These are phyloP conservation scores for Tympanopsis confertula DNA, from an alignment of 2,329 filamentous ascomycete species.

Conservation along the genomic window DNA sequence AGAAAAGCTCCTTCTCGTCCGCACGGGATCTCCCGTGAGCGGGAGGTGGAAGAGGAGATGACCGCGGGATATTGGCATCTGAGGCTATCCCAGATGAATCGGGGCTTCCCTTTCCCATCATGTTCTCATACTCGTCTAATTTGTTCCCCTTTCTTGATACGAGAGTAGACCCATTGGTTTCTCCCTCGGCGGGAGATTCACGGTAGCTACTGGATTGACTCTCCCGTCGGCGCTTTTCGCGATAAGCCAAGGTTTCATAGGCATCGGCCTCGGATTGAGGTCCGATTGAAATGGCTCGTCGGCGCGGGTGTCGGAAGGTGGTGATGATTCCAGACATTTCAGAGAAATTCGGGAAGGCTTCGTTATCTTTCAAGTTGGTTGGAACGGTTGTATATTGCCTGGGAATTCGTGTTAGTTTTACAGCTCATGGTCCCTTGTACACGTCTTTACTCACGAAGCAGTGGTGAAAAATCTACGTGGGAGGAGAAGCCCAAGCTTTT, in stretches of 20 bases:
- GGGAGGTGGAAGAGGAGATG: background rate
- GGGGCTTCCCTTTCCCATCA: background rate
- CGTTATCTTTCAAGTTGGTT: conserved; percentile 51
- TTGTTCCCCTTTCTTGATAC: conserved; percentile 7
- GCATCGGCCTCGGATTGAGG: conserved; percentile 65
- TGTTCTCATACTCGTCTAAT: background rate
- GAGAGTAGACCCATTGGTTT: conserved; percentile 12
- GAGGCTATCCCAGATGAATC: background rate
- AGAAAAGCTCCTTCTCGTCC: conserved; percentile 49
- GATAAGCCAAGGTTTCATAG: conserved; percentile 60
- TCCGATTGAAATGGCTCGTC: conserved; percentile 55
- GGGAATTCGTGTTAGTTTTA: too few species aligned
- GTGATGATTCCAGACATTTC: conserved; percentile 54
- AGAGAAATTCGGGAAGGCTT: conserved; percentile 55
- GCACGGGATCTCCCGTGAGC: conserved; percentile 15
- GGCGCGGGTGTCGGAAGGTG: conserved; percentile 49
- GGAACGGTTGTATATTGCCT: conserved; percentile 54
- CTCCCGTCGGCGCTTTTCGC: conserved; percentile 51
- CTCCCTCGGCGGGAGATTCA: conserved; percentile 2
- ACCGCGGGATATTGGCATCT: background rate
- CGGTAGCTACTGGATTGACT: conserved; percentile 21
- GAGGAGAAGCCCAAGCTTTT: conserved; percentile 48
- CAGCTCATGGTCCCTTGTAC: too few species aligned
- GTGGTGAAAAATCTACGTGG: conserved; percentile 59
- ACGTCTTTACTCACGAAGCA: conserved; percentile 39